Evolutionary conservation across 2,329 filamentous ascomycete genomes (phyloP).

Genomic region (Xylariaceae sp.): DNA sequence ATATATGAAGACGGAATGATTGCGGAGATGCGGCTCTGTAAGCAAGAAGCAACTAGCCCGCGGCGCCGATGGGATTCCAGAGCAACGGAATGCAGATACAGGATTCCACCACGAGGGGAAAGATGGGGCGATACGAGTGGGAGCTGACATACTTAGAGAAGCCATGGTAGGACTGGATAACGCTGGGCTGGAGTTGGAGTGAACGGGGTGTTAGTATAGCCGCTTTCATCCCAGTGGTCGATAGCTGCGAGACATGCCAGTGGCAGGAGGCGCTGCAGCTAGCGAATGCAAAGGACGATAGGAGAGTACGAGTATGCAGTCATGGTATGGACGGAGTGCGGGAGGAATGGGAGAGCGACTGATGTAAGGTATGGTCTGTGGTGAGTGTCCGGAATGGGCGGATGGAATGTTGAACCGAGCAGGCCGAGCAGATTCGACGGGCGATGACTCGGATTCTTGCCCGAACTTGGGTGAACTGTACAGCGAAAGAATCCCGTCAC

Average conservation of each 20-base stretch:
- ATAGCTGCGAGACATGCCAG: conserved; percentile 8
- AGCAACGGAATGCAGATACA: neutral
- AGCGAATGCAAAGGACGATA: conserved; percentile 17
- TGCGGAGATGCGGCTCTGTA: neutral
- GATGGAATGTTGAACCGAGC: neutral
- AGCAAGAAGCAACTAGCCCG: neutral
- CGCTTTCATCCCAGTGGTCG: conserved; percentile 17
- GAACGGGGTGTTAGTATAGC: conserved; percentile 17
- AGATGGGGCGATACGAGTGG: neutral
- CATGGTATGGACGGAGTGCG: conserved; percentile 20
- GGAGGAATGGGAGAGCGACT: conserved; percentile 8
- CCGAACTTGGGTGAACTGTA: no score
- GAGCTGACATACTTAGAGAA: conserved; percentile 30
- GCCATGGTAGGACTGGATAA: conserved; percentile 20
- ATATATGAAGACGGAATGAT: neutral
- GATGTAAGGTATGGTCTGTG: neutral
- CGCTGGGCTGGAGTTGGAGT: no score
- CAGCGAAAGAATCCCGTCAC: no score
- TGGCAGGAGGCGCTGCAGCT: conserved; percentile 18
- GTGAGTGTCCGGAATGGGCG: neutral
- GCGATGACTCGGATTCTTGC: no score
- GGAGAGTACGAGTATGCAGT: conserved; percentile 25
- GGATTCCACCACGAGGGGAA: neutral
- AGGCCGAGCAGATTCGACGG: no score
- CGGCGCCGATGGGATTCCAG: neutral